Evolutionary conservation across 257 asterid species (phyloP), one percentile per base, ranked within the genome.

Genomic region (Scutellaria minor): DNA sequence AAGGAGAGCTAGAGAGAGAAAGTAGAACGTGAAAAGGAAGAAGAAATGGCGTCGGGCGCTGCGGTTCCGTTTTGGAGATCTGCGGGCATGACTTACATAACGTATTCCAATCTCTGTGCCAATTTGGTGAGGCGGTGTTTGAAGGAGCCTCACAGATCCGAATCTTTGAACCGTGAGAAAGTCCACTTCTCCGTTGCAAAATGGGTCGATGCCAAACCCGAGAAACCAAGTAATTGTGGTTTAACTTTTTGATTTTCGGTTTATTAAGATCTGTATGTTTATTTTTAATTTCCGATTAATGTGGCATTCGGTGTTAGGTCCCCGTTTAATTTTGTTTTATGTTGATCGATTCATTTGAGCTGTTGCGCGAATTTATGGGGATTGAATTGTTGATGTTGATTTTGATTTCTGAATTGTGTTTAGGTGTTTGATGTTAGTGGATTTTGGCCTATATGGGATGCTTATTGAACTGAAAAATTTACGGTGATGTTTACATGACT

Each of bases 61-160:
- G 89, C 89, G 11, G 88, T 72, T 39, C 96, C 93, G 58, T 93
- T 93, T 44, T 89, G 97, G 98, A 90, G 97, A 73, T 37, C 90
- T 63, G 97, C 97, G 8, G 97, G 97, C 3, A 91, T 91, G 97
- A 90, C 98, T 1, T 94, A 94, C 88, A 83, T 91, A 70, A 89
- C 96, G 10, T 89, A 94, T 80, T 83, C 98, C 0, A 91, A 88
- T 46, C 84, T 91, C 39, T 91, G 98, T 75, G 97, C 97, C 2
- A 89, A 79, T 66, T 44, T 94, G 83, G 95, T 94, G 64, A 87
- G 99, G 80, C 93, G 85, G 78, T 94, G 99, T 64, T 88, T 91
- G 77, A 94, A 89, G 74, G 97, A 89, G 80, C 95, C 96, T 15
- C 64, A 84, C 76, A 86, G 79, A 77, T 64, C 97, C 71, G 97